Evolutionary conservation across 1,284 basidiomycete species (phyloP), one percentile per base, ranked within the genome.

Genomic region (Melampsora larici-populina): DNA sequence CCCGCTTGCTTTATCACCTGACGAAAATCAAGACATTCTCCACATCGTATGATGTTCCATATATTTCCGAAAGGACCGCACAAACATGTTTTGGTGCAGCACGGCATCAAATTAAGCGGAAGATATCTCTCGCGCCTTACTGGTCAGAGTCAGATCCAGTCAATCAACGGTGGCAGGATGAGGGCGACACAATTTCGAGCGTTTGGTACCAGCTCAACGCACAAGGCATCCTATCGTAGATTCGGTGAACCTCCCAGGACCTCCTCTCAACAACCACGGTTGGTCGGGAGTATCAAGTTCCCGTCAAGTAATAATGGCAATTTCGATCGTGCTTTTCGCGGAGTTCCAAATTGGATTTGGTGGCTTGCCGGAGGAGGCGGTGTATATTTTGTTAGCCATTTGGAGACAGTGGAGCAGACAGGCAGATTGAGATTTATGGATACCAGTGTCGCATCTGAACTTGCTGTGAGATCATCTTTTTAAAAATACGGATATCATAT

Each of bases 391-490:
- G 77, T 83, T 2, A 40, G 71, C 13, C 82, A 84, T 77, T 80
- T 84, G 21, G 81, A 83, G 49, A 69, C 81, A 62, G 83, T 84
- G 6, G 82, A 82, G 1, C 75, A 80, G 33, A 83, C 82, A 13
- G 82, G 82, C 13, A 79, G 83, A 55, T 82, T 80, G 81, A 78
- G 83, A 5, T 84, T 83, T 64, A 82, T 82, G 68, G 82, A 83
- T 55, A 81, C 83, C 13, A 78, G 78, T 36, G 40, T 80, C 13
- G 68, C 66, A 13, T 80, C 82, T 36, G 83, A 84, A 79, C 75
- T 77, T 29, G 75, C 58, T 11, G 75, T 77, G 46, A 63, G 75
- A 31, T 31, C 21, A 43, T 43, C 26, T 8, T 24, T 18, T 48
- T 31, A 15, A 65, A 8, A 13, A 26, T 36, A 36, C n/a, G 18